Evolutionary conservation across 208 protist genomes (phyloP), one percentile per base, ranked within the genome.

Genomic region (Leishmania guyanensis): DNA sequence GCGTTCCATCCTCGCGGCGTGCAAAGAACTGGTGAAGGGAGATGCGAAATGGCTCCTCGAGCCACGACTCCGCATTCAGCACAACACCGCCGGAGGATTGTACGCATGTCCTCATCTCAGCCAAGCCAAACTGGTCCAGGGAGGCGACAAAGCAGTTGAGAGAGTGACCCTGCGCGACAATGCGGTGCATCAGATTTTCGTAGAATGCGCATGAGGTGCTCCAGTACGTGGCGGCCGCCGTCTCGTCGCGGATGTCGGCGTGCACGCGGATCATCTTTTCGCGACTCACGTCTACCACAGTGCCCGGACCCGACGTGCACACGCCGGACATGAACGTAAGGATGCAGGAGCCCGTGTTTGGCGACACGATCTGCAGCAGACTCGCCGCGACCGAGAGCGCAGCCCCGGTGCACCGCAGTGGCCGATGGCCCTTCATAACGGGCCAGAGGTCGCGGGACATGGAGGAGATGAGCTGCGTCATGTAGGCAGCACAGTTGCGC

Each of bases 1-100:
- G 88, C 29, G 89, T 78, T n/a, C 93, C 95, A 53, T 84, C 78
- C 20, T 88, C 81, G 73, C 86, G 81, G 2, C 89, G 81, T 51
- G 96, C 98, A 77, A 99, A 97, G 75, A 98, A 93, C 74, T 93
- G 93, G 39, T 95, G 75, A 64, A 99, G 94, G 2, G 98, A 99
- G 74, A 99, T 86, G 78, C 96, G 94, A 89, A 99, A 99, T 12
- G 98, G 94, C 84, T 97, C 87, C 87, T 98, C 96, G 54, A 89
- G 88, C 96, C 99, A 99, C 72, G 94, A 97, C 90, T 99, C 99
- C 33, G 98, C 95, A 75, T 99, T 93, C 33, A 99, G 91, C 70
- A 99, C 90, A 33, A 98, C 85, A n/a, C 98, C 99, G 50, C 98
- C 98, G 3, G 98, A 98, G 71, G 90, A 85, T 80, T 97, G 92